These are phyloP conservation scores for Candida saitoana DNA, from an alignment of 805 yeast genomes.

Conservation along the genomic window DNA sequence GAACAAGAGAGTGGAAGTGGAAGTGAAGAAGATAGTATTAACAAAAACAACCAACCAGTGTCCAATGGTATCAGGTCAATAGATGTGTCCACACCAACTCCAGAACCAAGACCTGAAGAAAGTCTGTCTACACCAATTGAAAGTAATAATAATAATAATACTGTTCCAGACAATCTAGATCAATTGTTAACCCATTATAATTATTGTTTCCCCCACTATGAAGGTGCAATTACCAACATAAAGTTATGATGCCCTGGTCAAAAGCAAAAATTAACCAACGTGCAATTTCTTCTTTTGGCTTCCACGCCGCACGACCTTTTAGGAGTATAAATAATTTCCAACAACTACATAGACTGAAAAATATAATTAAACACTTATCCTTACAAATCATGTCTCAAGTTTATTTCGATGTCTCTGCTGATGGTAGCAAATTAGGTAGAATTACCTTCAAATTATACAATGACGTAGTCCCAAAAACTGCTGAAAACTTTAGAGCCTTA, in stretches of 20 bases:
- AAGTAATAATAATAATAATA: not conserved
- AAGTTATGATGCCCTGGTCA: not conserved
- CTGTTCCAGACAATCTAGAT: not conserved
- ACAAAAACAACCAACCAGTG: not conserved
- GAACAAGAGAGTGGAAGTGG: conserved; percentile 11
- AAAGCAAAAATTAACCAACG: too few relatives aligned
- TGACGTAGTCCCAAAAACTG: conserved; percentile 66
- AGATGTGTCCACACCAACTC: not conserved
- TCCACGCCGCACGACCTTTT: not conserved
- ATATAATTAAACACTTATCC: too few relatives aligned
- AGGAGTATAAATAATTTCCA: not conserved
- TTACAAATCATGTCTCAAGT: conserved; percentile 67
- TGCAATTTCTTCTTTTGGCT: not conserved
- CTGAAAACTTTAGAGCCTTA: conserved; percentile 76
- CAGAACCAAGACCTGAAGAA: not conserved
- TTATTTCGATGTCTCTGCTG: conserved; percentile 77
- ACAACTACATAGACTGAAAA: not conserved
- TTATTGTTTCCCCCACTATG: not conserved
- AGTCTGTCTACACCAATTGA: too few relatives aligned
- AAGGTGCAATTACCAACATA: not conserved
- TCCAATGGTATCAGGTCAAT: not conserved
- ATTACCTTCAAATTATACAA: conserved; percentile 66
- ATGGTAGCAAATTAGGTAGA: conserved; percentile 74
- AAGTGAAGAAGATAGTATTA: conserved; percentile 5
- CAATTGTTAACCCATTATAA: not conserved